Evolutionary conservation across 1,284 basidiomycete genomes (phyloP), one percentile per base, ranked within the genome.

Genomic region (Tilletia caries): DNA sequence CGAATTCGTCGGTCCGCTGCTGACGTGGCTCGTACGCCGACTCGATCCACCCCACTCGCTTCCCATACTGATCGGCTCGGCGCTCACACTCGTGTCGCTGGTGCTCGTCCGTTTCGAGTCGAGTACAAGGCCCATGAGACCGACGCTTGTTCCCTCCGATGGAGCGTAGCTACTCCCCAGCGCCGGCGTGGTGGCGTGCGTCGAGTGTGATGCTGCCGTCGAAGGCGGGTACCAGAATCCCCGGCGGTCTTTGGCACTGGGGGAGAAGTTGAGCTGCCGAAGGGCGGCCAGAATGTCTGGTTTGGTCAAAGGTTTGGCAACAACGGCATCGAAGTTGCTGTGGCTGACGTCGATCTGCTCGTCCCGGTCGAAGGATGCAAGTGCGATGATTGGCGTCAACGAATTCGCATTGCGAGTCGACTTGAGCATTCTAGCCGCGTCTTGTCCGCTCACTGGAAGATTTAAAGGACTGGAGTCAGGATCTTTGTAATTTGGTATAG

Each of bases 321-420:
- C 64, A 18, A 80, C 75, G 1, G 75, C 77, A 64, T 82, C 78
- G 68, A 82, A 82, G 60, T 93, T 33, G 90, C 77, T 79, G 10
- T 77, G 75, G 12, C 77, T 65, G 25, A 73, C 75, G 43, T 79
- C 77, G 37, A 79, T 54, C 20, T 71, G 76, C 29, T 76, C 75
- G 27, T 73, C 78, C 32, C 73, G 70, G 41, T 81, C 74, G 66
- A 82, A 84, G 10, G 83, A 84, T 29, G 84, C 83, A 27, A 96
- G 89, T 67, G 95, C 92, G 67, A 97, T 90, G 71, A 98, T 93
- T n/a, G 90, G 95, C 70, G 91, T 92, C 74, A 87, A 88, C 60
- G 90, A 89, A 79, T 95, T 95, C 86, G 89, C 91, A 86, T 92
- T 92, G 81, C 92, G 91, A n/a, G 93, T 95, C 78, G 89, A 92